Evolutionary conservation across 805 yeast species (phyloP).

Genomic region (Saccharomyces eubayanus): DNA sequence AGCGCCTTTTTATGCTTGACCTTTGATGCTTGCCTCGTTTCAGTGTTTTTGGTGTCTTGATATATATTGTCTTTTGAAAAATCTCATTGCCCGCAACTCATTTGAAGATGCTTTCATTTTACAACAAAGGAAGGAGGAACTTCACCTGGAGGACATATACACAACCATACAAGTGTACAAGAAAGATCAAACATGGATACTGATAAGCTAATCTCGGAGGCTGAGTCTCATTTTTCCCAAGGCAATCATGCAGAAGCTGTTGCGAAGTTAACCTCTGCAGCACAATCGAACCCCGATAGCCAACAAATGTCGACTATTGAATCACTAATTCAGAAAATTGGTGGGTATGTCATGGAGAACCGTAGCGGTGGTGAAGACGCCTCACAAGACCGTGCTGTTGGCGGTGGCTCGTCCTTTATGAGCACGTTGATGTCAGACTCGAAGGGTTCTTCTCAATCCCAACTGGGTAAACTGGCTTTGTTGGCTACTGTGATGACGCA

Average conservation of each 20-base stretch:
- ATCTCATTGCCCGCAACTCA: background rate
- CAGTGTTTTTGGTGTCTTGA: background rate
- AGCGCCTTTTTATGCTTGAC: background rate
- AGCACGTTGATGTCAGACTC: constrained; percentile 14
- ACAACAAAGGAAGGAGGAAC: background rate
- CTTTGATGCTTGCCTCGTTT: background rate
- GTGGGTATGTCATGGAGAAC: constrained; percentile 15
- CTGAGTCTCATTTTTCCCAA: constrained; percentile 14
- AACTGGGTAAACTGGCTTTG: constrained; percentile 26
- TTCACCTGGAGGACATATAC: background rate
- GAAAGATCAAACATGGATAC: constrained; percentile 7
- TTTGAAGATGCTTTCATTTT: background rate
- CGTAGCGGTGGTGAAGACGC: constrained; percentile 3
- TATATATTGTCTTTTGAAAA: background rate
- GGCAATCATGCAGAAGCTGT: constrained; percentile 26
- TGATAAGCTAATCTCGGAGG: constrained; percentile 15
- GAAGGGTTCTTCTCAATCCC: constrained; percentile 22
- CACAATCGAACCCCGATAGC: constrained; percentile 17
- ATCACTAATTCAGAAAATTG: constrained; percentile 14
- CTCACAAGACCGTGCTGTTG: constrained; percentile 12
- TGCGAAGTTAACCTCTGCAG: constrained; percentile 22
- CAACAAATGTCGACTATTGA: constrained; percentile 20
- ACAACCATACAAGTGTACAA: background rate
- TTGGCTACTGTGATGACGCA: constrained; percentile 16
- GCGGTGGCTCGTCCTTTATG: constrained; percentile 16